These are phyloP conservation scores for Tolypocladium inflatum DNA, from an alignment of 2,329 filamentous ascomycete genomes.

Conservation along the genomic window DNA sequence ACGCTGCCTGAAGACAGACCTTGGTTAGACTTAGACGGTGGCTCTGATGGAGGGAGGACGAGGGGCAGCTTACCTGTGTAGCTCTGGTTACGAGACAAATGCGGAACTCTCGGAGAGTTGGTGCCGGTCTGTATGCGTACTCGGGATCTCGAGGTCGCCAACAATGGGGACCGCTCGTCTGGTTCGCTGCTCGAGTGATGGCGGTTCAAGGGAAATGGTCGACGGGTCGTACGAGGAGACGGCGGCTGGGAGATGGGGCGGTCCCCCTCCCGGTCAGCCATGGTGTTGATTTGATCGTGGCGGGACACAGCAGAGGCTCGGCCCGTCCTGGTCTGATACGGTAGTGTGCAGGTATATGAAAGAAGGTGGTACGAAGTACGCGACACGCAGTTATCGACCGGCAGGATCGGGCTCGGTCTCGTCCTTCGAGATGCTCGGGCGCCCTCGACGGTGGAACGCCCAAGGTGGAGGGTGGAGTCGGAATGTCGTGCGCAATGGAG, in stretches of 20 bases:
- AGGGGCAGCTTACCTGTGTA: constrained; percentile 25
- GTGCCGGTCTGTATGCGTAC: constrained; percentile 29
- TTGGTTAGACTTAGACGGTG: neutral
- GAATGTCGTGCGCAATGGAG: neutral
- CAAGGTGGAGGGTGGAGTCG: neutral
- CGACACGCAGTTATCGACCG: neutral
- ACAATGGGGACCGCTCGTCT: constrained; percentile 35
- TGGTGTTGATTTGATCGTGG: constrained; percentile 6
- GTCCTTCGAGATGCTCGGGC: neutral
- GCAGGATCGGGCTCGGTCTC: neutral
- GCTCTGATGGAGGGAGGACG: neutral
- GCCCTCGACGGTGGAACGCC: neutral
- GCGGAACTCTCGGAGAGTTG: constrained; percentile 15
- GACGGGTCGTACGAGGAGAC: constrained; percentile 21
- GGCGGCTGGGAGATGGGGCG: constrained; percentile 19
- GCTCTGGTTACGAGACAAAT: constrained; percentile 31
- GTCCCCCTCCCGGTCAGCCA: constrained; percentile 20
- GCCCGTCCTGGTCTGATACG: neutral
- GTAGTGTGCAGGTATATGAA: too few relatives aligned
- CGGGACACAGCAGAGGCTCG: neutral
- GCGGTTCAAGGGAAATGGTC: constrained; percentile 14
- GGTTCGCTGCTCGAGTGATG: constrained; percentile 19
- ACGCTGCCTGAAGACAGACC: constrained; percentile 22
- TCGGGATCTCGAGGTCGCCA: constrained; percentile 29
- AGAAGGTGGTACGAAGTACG: neutral